phyloP scores from a whole-genome alignment of 441 rosid species.

The Brassica balearica region DNA sequence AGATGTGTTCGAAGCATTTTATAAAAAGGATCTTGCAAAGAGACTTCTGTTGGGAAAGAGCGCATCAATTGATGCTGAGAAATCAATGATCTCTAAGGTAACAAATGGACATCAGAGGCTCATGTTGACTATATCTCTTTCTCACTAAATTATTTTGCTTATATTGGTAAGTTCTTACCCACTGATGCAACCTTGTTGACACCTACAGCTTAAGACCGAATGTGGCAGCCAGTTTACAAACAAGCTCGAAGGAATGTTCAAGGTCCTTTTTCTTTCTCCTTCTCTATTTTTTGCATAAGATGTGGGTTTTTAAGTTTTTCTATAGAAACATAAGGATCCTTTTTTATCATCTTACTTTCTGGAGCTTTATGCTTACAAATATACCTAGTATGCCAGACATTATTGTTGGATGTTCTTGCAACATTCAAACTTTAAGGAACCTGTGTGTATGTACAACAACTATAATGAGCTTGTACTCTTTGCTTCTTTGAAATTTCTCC shows the following conservation, averaged over 20 bases:
- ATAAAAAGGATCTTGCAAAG: constrained; percentile 98
- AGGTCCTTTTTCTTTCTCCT: constrained; percentile 58
- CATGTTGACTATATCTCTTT: background rate
- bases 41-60: constrained; percentile 89
- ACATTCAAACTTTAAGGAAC: constrained; percentile 9
- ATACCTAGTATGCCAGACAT: constrained; percentile 6
- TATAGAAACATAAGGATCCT: background rate
- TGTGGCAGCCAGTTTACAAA: constrained; percentile 99
- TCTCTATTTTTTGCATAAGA: background rate
- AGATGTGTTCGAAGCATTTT: constrained; percentile 98
- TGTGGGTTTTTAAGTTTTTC: constrained; percentile 11
- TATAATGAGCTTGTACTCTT: constrained; percentile 24
- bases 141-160: background rate
- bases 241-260: constrained; percentile 99
- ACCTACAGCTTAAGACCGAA: constrained; percentile 91
- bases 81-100: constrained; percentile 96
- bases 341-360: background rate
- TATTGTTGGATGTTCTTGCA: constrained; percentile 20
- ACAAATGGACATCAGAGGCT: constrained; percentile 39
- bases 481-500: constrained; percentile 39
- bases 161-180: constrained; percentile 13
- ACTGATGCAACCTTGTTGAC: constrained; percentile 33
- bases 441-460: background rate
- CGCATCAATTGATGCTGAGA: constrained; percentile 98
- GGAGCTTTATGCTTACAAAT: background rate